Conservation (phyloP, 2,329 filamentous ascomycete species). For the Penicillium vulpinum region DNA sequence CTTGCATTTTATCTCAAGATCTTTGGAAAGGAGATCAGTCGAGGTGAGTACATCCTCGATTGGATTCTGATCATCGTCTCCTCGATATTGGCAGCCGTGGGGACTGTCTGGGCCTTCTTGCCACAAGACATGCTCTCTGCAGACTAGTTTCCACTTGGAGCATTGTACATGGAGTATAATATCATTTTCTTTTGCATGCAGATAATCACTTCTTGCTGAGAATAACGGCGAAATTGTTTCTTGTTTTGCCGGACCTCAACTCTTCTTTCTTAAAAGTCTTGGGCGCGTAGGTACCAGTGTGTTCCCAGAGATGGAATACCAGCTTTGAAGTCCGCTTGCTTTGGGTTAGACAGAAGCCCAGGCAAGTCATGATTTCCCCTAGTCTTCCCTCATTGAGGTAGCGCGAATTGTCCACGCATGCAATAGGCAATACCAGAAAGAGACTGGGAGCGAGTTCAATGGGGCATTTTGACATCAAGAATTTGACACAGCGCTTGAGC, state of each 20-base stretch:
- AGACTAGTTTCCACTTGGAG: conserved; percentile 9
- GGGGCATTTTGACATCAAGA: conserved; percentile 54
- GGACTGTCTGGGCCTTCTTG: conserved; percentile 85
- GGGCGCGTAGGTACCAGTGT: conserved; percentile 34
- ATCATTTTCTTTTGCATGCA: background rate
- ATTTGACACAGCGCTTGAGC: conserved; percentile 72
- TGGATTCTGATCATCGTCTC: conserved; percentile 71
- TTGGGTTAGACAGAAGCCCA: conserved; percentile 69
- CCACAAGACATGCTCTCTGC: conserved; percentile 72
- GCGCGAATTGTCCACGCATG: conserved; percentile 85
- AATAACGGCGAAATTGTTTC: conserved; percentile 91
- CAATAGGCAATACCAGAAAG: conserved; percentile 85
- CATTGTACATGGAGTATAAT: background rate
- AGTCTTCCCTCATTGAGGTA: conserved; percentile 77
- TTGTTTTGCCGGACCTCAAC: conserved; percentile 68
- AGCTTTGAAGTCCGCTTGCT: conserved; percentile 79
- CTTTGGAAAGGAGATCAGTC: conserved; percentile 70
- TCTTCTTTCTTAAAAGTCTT: conserved; percentile 68
- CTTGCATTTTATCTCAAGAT: conserved; percentile 87
- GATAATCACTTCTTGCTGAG: conserved; percentile 43
- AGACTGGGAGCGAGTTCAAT: conserved; percentile 53
- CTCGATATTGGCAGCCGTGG: conserved; percentile 67
- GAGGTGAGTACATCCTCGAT: conserved; percentile 63
- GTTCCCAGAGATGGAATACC: conserved; percentile 83
- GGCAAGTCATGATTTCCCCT: conserved; percentile 68